Evolutionary conservation across 2,329 filamentous ascomycete species (phyloP).

Genomic region (Blastomyces silverae): DNA sequence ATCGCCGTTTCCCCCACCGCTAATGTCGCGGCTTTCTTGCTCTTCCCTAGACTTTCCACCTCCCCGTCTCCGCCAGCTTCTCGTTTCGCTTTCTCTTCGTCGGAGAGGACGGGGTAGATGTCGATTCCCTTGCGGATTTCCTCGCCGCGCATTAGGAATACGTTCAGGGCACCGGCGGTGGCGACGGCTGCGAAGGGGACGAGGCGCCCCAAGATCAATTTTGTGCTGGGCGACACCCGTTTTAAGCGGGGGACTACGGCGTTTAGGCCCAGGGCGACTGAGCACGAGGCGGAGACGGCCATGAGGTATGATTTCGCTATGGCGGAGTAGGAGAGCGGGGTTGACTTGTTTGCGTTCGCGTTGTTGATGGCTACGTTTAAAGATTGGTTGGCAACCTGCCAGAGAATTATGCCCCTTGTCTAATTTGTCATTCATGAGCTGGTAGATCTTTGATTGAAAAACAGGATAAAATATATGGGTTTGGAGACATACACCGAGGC

Average conservation of each 20-base stretch:
- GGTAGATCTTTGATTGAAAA: background rate
- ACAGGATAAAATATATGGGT: background rate
- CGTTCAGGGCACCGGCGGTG: slow-evolving; percentile 83
- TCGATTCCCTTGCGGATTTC: slow-evolving; percentile 92
- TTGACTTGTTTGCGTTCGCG: slow-evolving; percentile 96
- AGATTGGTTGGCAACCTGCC: slow-evolving; percentile 96
- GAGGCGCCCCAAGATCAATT: slow-evolving; percentile 71
- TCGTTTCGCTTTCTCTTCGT: slow-evolving; percentile 58
- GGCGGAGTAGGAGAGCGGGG: slow-evolving; percentile 70
- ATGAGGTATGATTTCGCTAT: slow-evolving; percentile 85
- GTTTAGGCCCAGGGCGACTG: slow-evolving; percentile 87
- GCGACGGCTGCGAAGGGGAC: slow-evolving; percentile 96
- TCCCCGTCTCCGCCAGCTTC: slow-evolving; percentile 56
- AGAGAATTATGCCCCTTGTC: slow-evolving; percentile 78
- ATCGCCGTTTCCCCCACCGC: slow-evolving; percentile 91
- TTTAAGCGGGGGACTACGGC: slow-evolving; percentile 79
- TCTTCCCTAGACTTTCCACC: slow-evolving; percentile 71
- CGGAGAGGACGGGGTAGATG: slow-evolving; percentile 73
- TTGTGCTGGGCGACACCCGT: slow-evolving; percentile 65
- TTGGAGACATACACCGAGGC: slow-evolving; percentile 56
- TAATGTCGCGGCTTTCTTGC: slow-evolving; percentile 75
- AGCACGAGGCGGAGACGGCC: slow-evolving; percentile 87
- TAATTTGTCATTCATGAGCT: slow-evolving; percentile 30
- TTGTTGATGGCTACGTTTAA: slow-evolving; percentile 98
- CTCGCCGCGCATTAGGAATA: slow-evolving; percentile 94